Base-by-base conservation (phyloP, 352 stramenopile species). In the Phytophthora sp. region DNA sequence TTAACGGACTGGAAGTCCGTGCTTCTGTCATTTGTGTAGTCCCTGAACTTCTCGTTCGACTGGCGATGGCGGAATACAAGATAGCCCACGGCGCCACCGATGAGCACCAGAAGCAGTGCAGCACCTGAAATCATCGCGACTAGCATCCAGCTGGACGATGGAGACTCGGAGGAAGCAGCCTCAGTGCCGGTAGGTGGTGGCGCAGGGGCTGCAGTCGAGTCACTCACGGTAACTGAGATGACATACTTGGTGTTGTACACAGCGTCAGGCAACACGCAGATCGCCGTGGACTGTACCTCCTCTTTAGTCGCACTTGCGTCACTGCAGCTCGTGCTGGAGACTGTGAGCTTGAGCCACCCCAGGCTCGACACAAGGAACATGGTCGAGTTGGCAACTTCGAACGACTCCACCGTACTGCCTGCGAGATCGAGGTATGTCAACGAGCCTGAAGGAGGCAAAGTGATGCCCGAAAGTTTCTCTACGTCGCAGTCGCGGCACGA, bases 71-170 rank as follows among this genome's bases (percentile, higher is more conserved):
- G 56, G 46, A 65, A 69, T 10, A 80, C 32, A 28, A 77, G 24
- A 50, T 74, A 77, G 1, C 48, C 74, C 7, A 82, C 38, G 3
- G 54, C 44, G 13, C 55, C 62, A 6, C 59, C 52, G 23, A 73
- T 59, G 15, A 71, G 30, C 1, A 76, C 59, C 2, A 76, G 20
- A 1, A 76, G 17, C 18, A 76, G 31, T 4, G 53, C 50, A 21
- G 56, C 62, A 32, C 68, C 68, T 39, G 68, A 72, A 42, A 79
- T 74, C 39, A 77, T 72, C n/a, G 71, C 71, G 28, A 77, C 58
- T 11, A 79, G 31, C 71, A 79, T 79, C 71, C 71, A 79, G 5
- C 58, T 45, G 4, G 59, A 69, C 27, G 68, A 56, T 12, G 41
- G 39, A 13, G n/a, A 38, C 0, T 27, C n/a, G 3, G 37, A 30